phyloP scores from a whole-genome alignment of 164 flowering plant species.

The Paratinospora sagittata region DNA sequence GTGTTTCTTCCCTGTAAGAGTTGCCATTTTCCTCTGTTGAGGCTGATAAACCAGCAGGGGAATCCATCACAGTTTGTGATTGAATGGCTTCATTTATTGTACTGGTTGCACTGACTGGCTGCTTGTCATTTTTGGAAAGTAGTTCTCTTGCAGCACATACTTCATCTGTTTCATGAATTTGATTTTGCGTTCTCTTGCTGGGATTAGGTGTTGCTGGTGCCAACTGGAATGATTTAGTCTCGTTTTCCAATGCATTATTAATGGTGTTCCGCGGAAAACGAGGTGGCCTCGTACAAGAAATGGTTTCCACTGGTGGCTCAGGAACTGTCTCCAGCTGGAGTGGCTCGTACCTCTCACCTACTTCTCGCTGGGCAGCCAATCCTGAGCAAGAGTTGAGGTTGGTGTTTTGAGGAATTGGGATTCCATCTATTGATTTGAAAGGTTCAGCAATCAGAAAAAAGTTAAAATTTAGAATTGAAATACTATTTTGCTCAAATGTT shows the following conservation, averaged over 20 bases:
- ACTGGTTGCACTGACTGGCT: constrained; percentile 9
- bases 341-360: no score
- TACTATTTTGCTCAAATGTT: no score
- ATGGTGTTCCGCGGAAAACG: constrained; percentile 17
- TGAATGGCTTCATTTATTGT: constrained; percentile 4
- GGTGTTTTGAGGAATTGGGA: no score
- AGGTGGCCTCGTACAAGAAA: constrained; percentile 2
- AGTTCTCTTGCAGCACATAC: not conserved
- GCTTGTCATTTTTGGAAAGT: constrained; percentile 10
- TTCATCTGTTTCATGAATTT: constrained; percentile 7
- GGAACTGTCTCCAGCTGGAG: no score
- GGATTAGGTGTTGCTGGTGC: constrained; percentile 14
- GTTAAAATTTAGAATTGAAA: no score
- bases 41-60: constrained; percentile 16
- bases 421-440: no score
- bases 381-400: no score
- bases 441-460: no score
- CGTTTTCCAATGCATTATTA: constrained; percentile 14
- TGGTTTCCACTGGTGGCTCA: no score
- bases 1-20: not conserved
- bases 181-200: constrained; percentile 2
- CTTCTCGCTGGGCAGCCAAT: no score
- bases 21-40: constrained; percentile 20
- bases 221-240: constrained; percentile 10
- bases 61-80: constrained; percentile 15